These are phyloP conservation scores for Colletotrichum destructivum DNA, from an alignment of 2,329 filamentous ascomycete genomes.

Conservation along the genomic window DNA sequence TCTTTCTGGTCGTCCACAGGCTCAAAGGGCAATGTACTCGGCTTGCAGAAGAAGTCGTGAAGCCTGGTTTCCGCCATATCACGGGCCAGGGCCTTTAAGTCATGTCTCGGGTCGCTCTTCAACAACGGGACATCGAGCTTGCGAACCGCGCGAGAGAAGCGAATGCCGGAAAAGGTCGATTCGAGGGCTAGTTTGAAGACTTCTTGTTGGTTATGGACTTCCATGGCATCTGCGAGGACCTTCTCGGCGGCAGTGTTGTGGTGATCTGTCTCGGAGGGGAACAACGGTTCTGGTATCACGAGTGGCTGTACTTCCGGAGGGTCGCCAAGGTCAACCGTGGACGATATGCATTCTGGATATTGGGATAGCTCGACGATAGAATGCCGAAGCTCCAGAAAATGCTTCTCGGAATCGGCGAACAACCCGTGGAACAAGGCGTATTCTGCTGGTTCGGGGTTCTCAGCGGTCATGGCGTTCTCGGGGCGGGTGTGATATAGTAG, in stretches of 20 bases:
- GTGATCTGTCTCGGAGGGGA: background rate
- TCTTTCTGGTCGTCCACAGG: constrained; percentile 39
- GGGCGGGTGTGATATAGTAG: background rate
- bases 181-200: constrained; percentile 18
- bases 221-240: background rate
- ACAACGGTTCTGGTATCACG: background rate
- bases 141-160: background rate
- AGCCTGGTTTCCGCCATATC: constrained; percentile 3
- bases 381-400: background rate
- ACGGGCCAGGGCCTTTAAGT: constrained; percentile 19
- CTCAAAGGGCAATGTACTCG: constrained; percentile 27
- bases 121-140: constrained; percentile 35
- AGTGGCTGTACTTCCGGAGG: background rate
- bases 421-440: constrained; percentile 7
- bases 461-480: background rate
- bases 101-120: constrained; percentile 23
- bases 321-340: background rate
- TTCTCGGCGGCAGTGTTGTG: background rate
- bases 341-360: background rate
- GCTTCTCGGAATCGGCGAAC: background rate
- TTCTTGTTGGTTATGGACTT: background rate
- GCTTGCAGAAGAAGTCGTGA: constrained; percentile 26
- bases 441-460: constrained; percentile 1
- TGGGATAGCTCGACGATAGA: background rate
- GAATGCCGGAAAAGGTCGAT: constrained; percentile 4